phyloP scores from a whole-genome alignment of 192 early-diverging fungal species.

The Backusella tarrabulga region DNA sequence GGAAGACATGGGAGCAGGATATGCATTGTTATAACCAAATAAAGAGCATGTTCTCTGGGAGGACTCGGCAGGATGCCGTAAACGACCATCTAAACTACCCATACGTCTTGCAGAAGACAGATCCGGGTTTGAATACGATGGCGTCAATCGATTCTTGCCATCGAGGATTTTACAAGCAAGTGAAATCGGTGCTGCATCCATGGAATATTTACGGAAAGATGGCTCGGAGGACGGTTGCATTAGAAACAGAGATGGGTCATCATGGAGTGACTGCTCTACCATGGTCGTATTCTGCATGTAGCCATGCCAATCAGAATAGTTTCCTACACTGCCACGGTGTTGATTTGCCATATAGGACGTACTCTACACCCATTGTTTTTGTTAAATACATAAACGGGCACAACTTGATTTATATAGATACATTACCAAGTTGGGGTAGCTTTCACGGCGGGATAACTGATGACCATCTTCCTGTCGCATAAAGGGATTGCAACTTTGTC shows the following conservation, averaged over 20 bases:
- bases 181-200: not conserved
- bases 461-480: constrained; percentile 3
- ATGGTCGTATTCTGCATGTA: constrained; percentile 10
- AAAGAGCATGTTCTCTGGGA: not conserved
- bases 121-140: constrained; percentile 16
- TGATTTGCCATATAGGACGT: constrained; percentile 8
- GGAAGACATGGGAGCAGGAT: not conserved
- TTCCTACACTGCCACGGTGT: not conserved
- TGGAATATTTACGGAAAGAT: constrained; percentile 2
- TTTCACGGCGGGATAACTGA: constrained; percentile 15
- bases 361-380: not conserved
- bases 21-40: not conserved
- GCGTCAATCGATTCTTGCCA: constrained; percentile 7
- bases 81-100: not conserved
- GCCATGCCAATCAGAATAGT: constrained; percentile 13
- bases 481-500: constrained; percentile 1
- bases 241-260: constrained; percentile 19
- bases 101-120: constrained; percentile 11
- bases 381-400: not conserved
- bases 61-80: not conserved
- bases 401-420: not conserved
- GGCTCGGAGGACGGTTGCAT: constrained; percentile 13
- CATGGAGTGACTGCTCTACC: not conserved
- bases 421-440: constrained; percentile 9
- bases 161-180: not conserved